A percentile compares a stretch with the other conserved stretches of the same genome.
Conservation (phyloP, 495 filamentous ascomycete species). For the Penicillium paradoxum region DNA sequence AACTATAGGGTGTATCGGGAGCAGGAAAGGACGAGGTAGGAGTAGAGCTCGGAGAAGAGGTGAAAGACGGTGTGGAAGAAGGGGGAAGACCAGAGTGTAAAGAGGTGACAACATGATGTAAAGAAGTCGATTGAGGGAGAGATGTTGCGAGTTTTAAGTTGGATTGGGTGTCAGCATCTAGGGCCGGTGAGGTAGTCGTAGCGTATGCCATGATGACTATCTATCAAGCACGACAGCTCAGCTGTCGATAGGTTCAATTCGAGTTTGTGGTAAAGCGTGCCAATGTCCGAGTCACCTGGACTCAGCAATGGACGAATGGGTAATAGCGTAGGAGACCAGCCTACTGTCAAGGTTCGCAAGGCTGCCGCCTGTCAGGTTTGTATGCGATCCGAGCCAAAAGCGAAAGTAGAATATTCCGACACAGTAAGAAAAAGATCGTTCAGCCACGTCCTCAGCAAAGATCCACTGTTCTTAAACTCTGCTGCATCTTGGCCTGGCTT, state of each 20-base stretch:
- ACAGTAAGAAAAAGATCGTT: constrained; percentile 31
- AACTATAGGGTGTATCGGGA: constrained; percentile 33
- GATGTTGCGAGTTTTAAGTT: constrained; percentile 41
- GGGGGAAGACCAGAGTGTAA: constrained; percentile 24
- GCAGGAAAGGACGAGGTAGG: constrained; percentile 29
- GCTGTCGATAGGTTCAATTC: constrained; percentile 32
- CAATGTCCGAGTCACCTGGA: constrained; percentile 46
- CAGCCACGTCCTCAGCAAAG: constrained; percentile 47
- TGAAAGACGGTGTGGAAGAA: constrained; percentile 27
- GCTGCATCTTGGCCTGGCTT: constrained; percentile 49
- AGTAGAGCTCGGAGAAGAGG: constrained; percentile 30
- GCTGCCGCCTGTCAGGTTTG: constrained; percentile 23
- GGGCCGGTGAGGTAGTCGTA: constrained; percentile 36
- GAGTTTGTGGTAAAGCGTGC: constrained; percentile 33
- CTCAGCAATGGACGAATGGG: constrained; percentile 36
- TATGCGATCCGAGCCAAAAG: constrained; percentile 36
- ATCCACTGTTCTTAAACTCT: constrained; percentile 43
- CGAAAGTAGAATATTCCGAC: constrained; percentile 31
- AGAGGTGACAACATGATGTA: constrained; percentile 38
- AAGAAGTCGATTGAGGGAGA: constrained; percentile 31
- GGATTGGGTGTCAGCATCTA: constrained; percentile 40
- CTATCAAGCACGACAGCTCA: constrained; percentile 30
- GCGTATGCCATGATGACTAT: constrained; percentile 42
- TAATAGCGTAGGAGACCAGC: constrained; percentile 31
- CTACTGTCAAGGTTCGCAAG: constrained; percentile 29